Percentiles rank a stretch among this genome's conserved stretches.
Conservation (phyloP, 2,329 filamentous ascomycete species). For the Monilinia fructicola region DNA sequence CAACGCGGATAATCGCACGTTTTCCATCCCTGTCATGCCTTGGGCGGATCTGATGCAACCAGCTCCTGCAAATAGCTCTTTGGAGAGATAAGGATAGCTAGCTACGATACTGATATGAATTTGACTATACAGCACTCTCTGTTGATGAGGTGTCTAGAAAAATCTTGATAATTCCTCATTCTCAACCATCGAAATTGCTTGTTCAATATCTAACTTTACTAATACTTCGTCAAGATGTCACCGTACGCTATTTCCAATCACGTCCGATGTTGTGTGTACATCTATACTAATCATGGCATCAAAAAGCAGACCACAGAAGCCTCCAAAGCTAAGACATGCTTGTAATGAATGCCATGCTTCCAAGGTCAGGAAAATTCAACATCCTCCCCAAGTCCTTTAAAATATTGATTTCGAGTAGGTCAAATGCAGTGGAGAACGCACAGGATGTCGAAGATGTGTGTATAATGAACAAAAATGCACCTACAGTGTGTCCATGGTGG, state of each 20-base stretch:
- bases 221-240: background rate
- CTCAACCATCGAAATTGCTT: background rate
- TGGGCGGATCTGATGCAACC: background rate
- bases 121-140: background rate
- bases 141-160: background rate
- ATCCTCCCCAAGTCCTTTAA: background rate
- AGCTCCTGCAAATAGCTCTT: background rate
- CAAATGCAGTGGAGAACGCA: constrained; percentile 16
- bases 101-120: background rate
- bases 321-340: constrained; percentile 21
- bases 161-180: background rate
- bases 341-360: constrained; percentile 23
- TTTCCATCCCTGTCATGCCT: background rate
- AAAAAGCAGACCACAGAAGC: constrained; percentile 11
- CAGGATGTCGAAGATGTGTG: constrained; percentile 20
- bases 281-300: background rate
- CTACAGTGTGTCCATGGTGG: constrained; percentile 22
- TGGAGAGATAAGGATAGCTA: background rate
- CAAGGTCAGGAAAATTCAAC: constrained; percentile 1
- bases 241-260: background rate
- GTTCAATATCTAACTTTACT: background rate
- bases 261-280: background rate
- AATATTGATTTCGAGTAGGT: constrained; percentile 17
- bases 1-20: no score
- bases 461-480: constrained; percentile 19